Percentiles rank a stretch among this genome's conserved stretches.
These are phyloP conservation scores for Ceratocystiopsis sp. DNA, from an alignment of 2,329 filamentous ascomycete genomes.

Conservation along the genomic window DNA sequence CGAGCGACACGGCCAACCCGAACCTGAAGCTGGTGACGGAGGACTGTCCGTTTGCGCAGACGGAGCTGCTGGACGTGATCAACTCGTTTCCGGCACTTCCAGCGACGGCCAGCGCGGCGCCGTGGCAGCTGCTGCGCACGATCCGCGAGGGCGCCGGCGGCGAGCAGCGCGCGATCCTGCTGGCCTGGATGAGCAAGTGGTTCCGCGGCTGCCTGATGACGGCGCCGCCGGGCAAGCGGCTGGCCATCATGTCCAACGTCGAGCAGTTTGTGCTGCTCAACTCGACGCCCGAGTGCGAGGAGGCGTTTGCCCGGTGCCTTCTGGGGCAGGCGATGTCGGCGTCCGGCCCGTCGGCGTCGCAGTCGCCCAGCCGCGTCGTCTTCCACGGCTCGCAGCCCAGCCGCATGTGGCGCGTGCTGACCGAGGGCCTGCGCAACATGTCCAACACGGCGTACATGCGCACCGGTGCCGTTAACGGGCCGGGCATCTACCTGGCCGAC, in stretches of 20 bases:
- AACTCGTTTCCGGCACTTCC: constrained; percentile 10
- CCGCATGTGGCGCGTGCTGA: constrained; percentile 11
- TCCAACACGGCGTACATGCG: constrained; percentile 7
- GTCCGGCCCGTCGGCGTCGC: neutral
- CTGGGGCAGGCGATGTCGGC: neutral
- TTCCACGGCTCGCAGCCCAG: constrained; percentile 9
- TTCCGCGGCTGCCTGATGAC: constrained; percentile 12
- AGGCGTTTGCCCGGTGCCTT: constrained; percentile 3
- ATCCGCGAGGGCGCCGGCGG: constrained; percentile 4
- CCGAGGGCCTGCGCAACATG: constrained; percentile 10
- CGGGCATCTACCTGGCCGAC: constrained; percentile 9
- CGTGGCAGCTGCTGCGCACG: constrained; percentile 5
- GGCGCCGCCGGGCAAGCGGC: constrained; percentile 8
- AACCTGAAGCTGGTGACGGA: constrained; percentile 6
- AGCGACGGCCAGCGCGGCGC: neutral
- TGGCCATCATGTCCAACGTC: constrained; percentile 10
- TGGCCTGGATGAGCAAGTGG: constrained; percentile 10
- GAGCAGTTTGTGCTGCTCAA: constrained; percentile 12
- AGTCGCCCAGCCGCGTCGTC: constrained; percentile 1
- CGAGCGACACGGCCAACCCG: constrained; percentile 1
- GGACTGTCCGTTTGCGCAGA: constrained; percentile 8
- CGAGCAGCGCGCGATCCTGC: constrained; percentile 3
- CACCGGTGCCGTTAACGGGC: constrained; percentile 5
- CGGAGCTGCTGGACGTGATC: constrained; percentile 5
- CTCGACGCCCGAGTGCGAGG: constrained; percentile 9